Conservation (phyloP, 768 basidiomycete genomes). For the Suillus sp. region DNA sequence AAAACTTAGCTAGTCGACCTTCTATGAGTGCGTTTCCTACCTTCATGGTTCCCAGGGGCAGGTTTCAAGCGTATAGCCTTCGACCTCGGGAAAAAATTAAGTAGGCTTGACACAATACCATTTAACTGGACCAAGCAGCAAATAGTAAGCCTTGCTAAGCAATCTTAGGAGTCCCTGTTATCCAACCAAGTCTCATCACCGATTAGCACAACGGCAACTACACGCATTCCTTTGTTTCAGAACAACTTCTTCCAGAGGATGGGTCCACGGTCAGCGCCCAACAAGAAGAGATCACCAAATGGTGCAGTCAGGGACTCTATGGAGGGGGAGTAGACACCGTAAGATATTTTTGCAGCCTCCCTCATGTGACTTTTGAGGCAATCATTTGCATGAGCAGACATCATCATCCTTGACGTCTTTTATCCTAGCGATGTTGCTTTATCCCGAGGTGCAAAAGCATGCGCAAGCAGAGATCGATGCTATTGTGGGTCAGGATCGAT, state of each 20-base stretch:
- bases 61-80: constrained; percentile 20
- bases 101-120: constrained; percentile 15
- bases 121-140: constrained; percentile 19
- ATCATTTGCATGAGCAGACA: neutral
- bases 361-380: neutral
- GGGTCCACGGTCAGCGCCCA: constrained; percentile 4
- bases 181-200: neutral
- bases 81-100: constrained; percentile 14
- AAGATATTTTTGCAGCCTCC: constrained; percentile 3
- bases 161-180: too few relatives aligned
- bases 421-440: constrained; percentile 32
- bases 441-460: constrained; percentile 29
- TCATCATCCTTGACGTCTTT: constrained; percentile 6
- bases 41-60: constrained; percentile 26
- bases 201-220: neutral
- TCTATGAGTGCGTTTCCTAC: constrained; percentile 13
- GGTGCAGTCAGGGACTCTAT: constrained; percentile 17
- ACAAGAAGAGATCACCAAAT: constrained; percentile 21
- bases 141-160: constrained; percentile 14
- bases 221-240: neutral
- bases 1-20: neutral
- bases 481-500: constrained; percentile 24
- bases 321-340: constrained; percentile 32
- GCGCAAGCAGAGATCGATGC: constrained; percentile 30
- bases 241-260: constrained; percentile 3